These are phyloP conservation scores for Saccharomyces paradoxus DNA, from an alignment of 805 yeast species.

Conservation along the genomic window DNA sequence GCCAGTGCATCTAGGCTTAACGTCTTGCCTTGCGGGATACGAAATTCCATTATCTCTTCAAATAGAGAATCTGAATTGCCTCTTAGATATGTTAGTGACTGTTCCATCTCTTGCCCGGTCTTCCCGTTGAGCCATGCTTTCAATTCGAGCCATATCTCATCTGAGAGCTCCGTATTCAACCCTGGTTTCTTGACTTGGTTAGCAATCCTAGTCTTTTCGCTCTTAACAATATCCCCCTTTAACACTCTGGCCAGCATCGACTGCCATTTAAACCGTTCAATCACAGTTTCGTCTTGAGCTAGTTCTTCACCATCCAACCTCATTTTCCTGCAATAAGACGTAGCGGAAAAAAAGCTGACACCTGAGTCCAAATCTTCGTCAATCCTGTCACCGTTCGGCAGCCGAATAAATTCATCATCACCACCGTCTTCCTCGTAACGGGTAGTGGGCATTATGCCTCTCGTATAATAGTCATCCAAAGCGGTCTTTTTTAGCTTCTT, in stretches of 20 bases:
- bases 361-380: constrained; percentile 31
- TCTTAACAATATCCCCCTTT: constrained; percentile 88
- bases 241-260: constrained; percentile 82
- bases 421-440: constrained; percentile 31
- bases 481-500: constrained; percentile 52
- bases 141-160: constrained; percentile 76
- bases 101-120: constrained; percentile 67
- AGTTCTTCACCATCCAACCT: constrained; percentile 4
- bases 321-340: constrained; percentile 5
- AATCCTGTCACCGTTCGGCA: constrained; percentile 5
- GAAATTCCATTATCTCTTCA: constrained; percentile 59
- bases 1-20: constrained; percentile 32
- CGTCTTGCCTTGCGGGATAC: constrained; percentile 39
- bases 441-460: constrained; percentile 42
- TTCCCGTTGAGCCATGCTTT: constrained; percentile 76
- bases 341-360: constrained; percentile 15
- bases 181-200: constrained; percentile 33
- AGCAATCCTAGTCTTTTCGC: constrained; percentile 75
- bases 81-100: constrained; percentile 59
- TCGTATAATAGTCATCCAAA: constrained; percentile 65
- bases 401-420: constrained; percentile 16
- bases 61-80: constrained; percentile 65
- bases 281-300: constrained; percentile 33
- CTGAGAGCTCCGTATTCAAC: constrained; percentile 21
- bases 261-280: constrained; percentile 92